Percentiles rank a stretch among this genome's conserved stretches.
phyloP scores from a whole-genome alignment of 2,329 filamentous ascomycete genomes.

The Cytospora schulzeri region DNA sequence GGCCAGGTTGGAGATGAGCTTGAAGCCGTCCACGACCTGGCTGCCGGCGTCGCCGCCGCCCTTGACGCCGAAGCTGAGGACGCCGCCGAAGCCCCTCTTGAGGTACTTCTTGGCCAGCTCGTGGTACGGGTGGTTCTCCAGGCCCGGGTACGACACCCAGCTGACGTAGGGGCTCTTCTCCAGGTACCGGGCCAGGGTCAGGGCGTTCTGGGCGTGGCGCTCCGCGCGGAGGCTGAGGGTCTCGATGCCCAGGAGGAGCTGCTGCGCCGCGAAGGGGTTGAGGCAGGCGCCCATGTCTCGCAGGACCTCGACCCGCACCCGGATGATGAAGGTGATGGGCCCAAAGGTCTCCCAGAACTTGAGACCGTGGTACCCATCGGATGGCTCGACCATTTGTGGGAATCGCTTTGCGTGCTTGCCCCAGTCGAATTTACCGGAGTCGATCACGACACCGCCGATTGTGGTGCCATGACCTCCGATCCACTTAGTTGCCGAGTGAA shows the following conservation, averaged over 20 bases:
- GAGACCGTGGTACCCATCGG: conserved; percentile 87
- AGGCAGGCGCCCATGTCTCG: conserved; percentile 82
- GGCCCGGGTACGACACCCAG: conserved; percentile 93
- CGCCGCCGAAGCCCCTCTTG: conserved; percentile 80
- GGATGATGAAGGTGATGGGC: conserved; percentile 77
- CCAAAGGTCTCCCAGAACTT: conserved; percentile 96
- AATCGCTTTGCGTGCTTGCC: conserved; percentile 80
- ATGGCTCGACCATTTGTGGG: conserved; percentile 88
- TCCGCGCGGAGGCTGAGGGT: conserved; percentile 86
- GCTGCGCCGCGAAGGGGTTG: conserved; percentile 91
- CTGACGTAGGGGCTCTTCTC: conserved; percentile 80
- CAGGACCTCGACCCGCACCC: conserved; percentile 84
- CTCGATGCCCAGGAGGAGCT: conserved; percentile 86
- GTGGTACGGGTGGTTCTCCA: conserved; percentile 80
- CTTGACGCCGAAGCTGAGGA: conserved; percentile 91
- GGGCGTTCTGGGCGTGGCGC: conserved; percentile 81
- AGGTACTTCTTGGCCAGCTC: conserved; percentile 85
- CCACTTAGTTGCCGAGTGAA: conserved; percentile 96
- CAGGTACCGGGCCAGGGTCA: conserved; percentile 79
- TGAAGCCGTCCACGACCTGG: conserved; percentile 88
- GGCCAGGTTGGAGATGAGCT: conserved; percentile 91
- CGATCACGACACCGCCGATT: conserved; percentile 82
- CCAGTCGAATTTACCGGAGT: conserved; percentile 94
- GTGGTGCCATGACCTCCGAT: conserved; percentile 95
- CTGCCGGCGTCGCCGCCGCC: conserved; percentile 81